Evolutionary conservation across 1,284 basidiomycete genomes (phyloP).

Genomic region (Leccinum pachyderme): DNA sequence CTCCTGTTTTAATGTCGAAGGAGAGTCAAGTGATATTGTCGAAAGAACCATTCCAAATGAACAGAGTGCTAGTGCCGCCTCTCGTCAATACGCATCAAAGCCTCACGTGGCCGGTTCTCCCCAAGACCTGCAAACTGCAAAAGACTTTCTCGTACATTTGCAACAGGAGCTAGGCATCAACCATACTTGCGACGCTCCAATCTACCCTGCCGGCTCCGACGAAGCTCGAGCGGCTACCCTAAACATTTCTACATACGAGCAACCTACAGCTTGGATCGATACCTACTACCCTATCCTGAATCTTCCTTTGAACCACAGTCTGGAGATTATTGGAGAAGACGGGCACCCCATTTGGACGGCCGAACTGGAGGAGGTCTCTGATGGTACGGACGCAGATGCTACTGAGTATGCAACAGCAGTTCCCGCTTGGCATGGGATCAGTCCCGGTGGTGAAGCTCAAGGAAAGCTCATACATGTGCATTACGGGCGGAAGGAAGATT

Average conservation of each 20-base stretch:
- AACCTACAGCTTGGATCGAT: conserved; percentile 56
- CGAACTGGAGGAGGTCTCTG: conserved; percentile 48
- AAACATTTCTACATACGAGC: conserved; percentile 37
- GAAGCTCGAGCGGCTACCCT: conserved; percentile 48
- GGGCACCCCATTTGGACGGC: conserved; percentile 51
- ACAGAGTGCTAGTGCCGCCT: conserved; percentile 44
- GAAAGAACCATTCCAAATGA: conserved; percentile 48
- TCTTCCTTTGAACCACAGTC: conserved; percentile 49
- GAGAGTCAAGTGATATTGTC: neutral
- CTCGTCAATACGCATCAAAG: conserved; percentile 44
- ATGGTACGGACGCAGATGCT: conserved; percentile 48
- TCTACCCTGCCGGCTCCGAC: conserved; percentile 51
- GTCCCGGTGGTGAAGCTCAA: conserved; percentile 46
- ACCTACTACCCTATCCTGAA: conserved; percentile 70
- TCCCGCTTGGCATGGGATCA: conserved; percentile 52
- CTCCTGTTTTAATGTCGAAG: neutral
- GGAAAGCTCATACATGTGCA: conserved; percentile 67
- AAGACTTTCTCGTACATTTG: conserved; percentile 47
- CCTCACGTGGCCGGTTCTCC: conserved; percentile 55
- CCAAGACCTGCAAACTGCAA: conserved; percentile 50
- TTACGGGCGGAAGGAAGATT: conserved; percentile 57
- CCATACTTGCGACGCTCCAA: conserved; percentile 35
- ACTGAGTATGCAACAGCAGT: conserved; percentile 42
- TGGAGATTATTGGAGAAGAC: conserved; percentile 48
- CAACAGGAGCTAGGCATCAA: conserved; percentile 45